These are phyloP conservation scores for Ensete ventricosum DNA, from an alignment of 176 grass and related monocot genomes.

Conservation along the genomic window DNA sequence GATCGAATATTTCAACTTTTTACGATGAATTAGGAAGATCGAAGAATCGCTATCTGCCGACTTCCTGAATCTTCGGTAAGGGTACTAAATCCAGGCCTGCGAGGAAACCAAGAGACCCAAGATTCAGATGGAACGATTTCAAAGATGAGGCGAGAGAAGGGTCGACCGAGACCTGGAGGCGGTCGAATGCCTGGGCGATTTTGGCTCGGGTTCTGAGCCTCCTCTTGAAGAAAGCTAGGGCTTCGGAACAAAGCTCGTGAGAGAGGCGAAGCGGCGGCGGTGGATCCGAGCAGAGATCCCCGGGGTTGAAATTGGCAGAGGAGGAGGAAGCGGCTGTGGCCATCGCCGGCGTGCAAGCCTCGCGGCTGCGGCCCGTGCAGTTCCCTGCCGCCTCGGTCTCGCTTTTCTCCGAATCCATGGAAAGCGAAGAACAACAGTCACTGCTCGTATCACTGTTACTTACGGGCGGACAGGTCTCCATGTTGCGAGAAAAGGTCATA, in stretches of 20 bases:
- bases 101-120: not conserved
- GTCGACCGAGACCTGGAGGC: conserved; percentile 37
- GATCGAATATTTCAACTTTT: not conserved
- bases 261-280: conserved; percentile 21
- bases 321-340: conserved; percentile 16
- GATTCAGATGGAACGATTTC: not conserved
- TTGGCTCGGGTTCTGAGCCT: conserved; percentile 27
- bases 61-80: not conserved
- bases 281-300: conserved; percentile 7
- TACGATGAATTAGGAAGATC: not conserved
- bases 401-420: not conserved
- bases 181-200: conserved; percentile 35
- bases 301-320: conserved; percentile 11
- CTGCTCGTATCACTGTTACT: too few relatives aligned
- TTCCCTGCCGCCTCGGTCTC: conserved; percentile 31
- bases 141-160: not conserved
- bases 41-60: not conserved
- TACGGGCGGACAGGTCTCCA: too few relatives aligned
- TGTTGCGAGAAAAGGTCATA: too few relatives aligned
- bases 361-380: conserved; percentile 14
- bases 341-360: conserved; percentile 33
- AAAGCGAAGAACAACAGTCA: not conserved
- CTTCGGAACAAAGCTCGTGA: conserved; percentile 28
- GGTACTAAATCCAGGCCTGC: not conserved
- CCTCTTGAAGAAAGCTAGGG: conserved; percentile 41